These are phyloP conservation scores for Corinectria fuckeliana DNA, from an alignment of 2,329 filamentous ascomycete genomes.

Conservation along the genomic window DNA sequence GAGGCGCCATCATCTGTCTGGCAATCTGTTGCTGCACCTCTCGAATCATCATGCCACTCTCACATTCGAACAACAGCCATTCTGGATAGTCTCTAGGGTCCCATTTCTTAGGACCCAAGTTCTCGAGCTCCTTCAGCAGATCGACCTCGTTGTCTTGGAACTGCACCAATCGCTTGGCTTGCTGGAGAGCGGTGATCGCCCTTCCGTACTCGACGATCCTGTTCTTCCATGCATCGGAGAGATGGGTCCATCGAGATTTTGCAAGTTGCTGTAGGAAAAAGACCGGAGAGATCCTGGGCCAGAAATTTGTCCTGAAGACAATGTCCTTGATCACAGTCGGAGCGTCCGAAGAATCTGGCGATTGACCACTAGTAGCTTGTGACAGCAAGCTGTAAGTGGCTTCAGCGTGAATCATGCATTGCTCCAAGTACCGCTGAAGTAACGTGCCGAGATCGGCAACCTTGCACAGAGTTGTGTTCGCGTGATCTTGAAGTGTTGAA, in stretches of 20 bases:
- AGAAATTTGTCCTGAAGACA: neutral
- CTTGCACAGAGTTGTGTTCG: neutral
- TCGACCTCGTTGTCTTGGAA: constrained; percentile 34
- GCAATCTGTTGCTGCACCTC: constrained; percentile 65
- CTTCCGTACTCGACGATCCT: constrained; percentile 49
- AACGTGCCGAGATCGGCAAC: neutral
- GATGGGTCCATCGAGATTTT: constrained; percentile 30
- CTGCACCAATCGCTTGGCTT: constrained; percentile 48
- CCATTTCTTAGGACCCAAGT: constrained; percentile 64
- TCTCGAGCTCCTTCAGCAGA: constrained; percentile 51
- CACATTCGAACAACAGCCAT: constrained; percentile 68
- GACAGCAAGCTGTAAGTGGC: neutral
- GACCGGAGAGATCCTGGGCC: constrained; percentile 40
- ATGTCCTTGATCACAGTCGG: neutral
- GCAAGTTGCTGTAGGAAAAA: constrained; percentile 46
- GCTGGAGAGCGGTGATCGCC: constrained; percentile 49
- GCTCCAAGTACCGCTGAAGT: neutral
- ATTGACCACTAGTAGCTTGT: neutral
- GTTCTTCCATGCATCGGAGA: constrained; percentile 43
- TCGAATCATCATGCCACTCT: constrained; percentile 67
- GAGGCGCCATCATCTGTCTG: constrained; percentile 57
- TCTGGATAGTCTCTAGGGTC: constrained; percentile 59
- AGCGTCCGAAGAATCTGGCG: neutral
- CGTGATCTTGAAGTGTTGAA: neutral
- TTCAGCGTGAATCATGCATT: neutral